These are phyloP conservation scores for Ottelia alismoides DNA, from an alignment of 106 monocot species.

Conservation along the genomic window DNA sequence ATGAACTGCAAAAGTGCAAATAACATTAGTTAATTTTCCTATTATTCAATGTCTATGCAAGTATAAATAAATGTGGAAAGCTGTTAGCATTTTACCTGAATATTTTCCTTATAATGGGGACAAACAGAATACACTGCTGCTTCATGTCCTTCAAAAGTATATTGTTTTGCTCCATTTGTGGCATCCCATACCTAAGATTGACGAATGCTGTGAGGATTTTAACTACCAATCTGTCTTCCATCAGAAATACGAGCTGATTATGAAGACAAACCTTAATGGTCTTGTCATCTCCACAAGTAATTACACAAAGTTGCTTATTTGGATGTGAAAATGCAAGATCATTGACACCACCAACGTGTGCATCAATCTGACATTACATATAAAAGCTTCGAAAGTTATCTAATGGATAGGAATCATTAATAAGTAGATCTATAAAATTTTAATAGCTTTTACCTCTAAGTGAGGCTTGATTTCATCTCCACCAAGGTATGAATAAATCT, in stretches of 20 bases:
- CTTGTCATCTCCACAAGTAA: conserved; percentile 96
- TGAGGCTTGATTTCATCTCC: conserved; percentile 73
- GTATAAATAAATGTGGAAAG: too few relatives aligned
- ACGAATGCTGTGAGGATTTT: too few relatives aligned
- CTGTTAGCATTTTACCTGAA: too few relatives aligned
- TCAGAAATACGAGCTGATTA: too few relatives aligned
- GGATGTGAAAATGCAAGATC: conserved; percentile 89
- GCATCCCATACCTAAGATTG: conserved; percentile 74
- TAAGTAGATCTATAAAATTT: background rate
- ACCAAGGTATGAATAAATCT: conserved; percentile 76
- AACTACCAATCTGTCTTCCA: too few relatives aligned
- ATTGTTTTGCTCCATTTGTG: conserved; percentile 39
- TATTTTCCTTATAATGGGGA: conserved; percentile 77
- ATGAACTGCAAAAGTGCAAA: conserved; percentile 41
- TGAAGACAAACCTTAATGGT: conserved; percentile 60
- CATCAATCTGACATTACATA: conserved; percentile 55
- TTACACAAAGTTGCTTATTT: conserved; percentile 70
- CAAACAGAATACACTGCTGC: conserved; percentile 80
- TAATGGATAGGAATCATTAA: too few relatives aligned
- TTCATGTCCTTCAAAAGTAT: conserved; percentile 83
- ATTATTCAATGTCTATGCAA: background rate
- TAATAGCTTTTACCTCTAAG: conserved; percentile 46
- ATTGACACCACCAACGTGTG: conserved; percentile 89
- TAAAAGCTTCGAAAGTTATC: too few relatives aligned
- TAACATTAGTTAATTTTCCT: background rate